phyloP scores from a whole-genome alignment of 2,329 filamentous ascomycete species.

The Monilinia fructicola region DNA sequence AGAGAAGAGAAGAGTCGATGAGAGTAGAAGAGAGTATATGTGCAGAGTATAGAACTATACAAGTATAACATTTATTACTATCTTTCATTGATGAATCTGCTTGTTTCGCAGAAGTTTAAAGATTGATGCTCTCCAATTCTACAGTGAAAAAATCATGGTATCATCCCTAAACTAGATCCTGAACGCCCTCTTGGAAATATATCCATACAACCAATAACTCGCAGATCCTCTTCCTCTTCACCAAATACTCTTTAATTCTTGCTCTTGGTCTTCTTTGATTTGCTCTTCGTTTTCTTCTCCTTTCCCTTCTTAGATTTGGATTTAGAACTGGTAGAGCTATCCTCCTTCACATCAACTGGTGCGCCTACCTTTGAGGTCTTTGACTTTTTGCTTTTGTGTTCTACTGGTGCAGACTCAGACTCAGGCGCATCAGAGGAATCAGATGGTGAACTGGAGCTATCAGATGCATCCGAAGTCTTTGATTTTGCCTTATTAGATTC shows the following conservation, averaged over 20 bases:
- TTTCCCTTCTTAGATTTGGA: background rate
- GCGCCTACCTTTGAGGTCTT: slow-evolving; percentile 36
- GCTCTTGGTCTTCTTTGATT: slow-evolving; percentile 21
- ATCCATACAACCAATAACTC: background rate
- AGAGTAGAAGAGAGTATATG: too few species aligned
- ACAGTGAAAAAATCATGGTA: slow-evolving; percentile 21
- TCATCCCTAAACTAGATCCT: slow-evolving; percentile 19
- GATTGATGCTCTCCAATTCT: background rate
- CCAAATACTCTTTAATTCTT: background rate
- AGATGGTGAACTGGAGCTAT: slow-evolving; percentile 29
- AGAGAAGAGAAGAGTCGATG: too few species aligned
- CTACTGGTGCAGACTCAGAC: slow-evolving; percentile 6
- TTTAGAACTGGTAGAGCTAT: background rate
- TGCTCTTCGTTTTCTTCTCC: background rate
- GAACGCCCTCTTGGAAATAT: slow-evolving; percentile 18
- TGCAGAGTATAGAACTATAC: too few species aligned
- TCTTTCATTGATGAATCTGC: background rate
- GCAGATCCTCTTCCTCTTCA: background rate
- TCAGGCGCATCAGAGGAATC: slow-evolving; percentile 23
- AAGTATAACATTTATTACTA: background rate
- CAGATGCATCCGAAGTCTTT: slow-evolving; percentile 28
- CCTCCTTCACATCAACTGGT: slow-evolving; percentile 1
- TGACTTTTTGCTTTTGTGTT: slow-evolving; percentile 37
- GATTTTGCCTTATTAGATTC: slow-evolving; percentile 2
- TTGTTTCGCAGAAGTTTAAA: background rate